Evolutionary conservation across 768 basidiomycete species (phyloP), one percentile per base, ranked within the genome.

Genomic region (Rhodocollybia butyracea): DNA sequence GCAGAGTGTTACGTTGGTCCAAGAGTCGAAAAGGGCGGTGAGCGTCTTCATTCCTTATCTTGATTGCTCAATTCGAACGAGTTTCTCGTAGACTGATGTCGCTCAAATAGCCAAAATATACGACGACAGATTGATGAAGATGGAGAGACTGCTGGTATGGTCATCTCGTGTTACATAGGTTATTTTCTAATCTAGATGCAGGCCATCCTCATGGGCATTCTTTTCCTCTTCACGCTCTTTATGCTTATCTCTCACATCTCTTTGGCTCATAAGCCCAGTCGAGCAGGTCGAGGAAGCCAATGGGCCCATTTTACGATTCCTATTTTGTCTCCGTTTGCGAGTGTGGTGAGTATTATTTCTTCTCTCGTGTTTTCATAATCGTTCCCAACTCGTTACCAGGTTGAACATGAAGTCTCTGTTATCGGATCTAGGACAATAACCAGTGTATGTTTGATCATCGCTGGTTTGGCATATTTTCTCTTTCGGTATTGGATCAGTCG

Each of bases 241-340:
- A 60, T 81, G 17, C 56, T 70, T 46, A 72, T 38, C 65, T 80
- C 31, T 64, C 76, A 12, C 57, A 67, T 15, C 57, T 24, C 22
- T 3, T 26, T 38, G 70, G n/a, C 59, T 76, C 22, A 68, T 73
- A 27, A 72, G 71, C 46, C 68, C 74, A 11, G 60, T 66, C 67
- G 61, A 29, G 65, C 70, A 51, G 50, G 12, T 40, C 10, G 6
- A 61, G 21, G 56, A 57, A 45, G 59, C 61, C 52, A 45, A 12
- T 56, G 85, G 1, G 73, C 79, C 1, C 89, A 89, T 64, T 89
- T 89, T 65, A 90, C 88, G 0, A 85, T 91, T 22, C 88, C 89
- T 3, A 84, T 91, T 3, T 66, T 91, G 17, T 91, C 89, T 0
- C 89, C 88, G 0, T 91, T 90, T 61, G 80, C 87, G 2, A 89